Evolutionary conservation across 2,329 filamentous ascomycete genomes (phyloP), one percentile per base, ranked within the genome.

Genomic region (Aureobasidium sp.): DNA sequence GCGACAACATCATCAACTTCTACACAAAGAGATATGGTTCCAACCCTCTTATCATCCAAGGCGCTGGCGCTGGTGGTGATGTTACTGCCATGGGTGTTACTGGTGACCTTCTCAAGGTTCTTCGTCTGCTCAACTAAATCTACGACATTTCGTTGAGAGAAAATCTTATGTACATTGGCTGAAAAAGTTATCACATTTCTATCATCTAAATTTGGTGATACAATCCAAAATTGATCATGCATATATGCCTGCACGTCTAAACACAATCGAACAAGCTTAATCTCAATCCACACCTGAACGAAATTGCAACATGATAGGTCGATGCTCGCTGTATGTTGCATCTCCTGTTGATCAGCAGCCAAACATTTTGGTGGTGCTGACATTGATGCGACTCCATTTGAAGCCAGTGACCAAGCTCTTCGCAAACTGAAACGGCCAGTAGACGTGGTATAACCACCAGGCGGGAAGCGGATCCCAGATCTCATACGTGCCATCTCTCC

Each of bases 1-100:
- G 90, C 70, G 93, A 97, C 69, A 98, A 98, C 75, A 95, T 98
- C 68, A 95, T 98, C 67, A 95, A 85, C 76, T 96, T 98, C 77
- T 95, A 96, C 73, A 98, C 93, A 5, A 86, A 94, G 77, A 80
- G 93, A 63, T 98, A 98, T 67, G 90, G 90, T 55, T 79, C 77
- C 66, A 94, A 91, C 71, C 90, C 93, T 38, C 76, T 98, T 58
- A 95, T 96, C 66, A 82, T 98, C 58, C 91, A 97, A 74, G 93
- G 93, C 56, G 90, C 89, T 30, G 93, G 74, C 57, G 93, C 93
- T 22, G 93, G 93, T 62, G 90, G 88, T 59, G 90, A 96, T 39
- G 90, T 97, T 50, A 98, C 93, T 29, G 93, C 93, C 24, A 97
- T 97, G 91, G 93, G 93, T 56, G 91, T 98, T 41, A 90, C 89